Evolutionary conservation across 1,284 basidiomycete species (phyloP).

Genomic region (Polyporus tsugae): DNA sequence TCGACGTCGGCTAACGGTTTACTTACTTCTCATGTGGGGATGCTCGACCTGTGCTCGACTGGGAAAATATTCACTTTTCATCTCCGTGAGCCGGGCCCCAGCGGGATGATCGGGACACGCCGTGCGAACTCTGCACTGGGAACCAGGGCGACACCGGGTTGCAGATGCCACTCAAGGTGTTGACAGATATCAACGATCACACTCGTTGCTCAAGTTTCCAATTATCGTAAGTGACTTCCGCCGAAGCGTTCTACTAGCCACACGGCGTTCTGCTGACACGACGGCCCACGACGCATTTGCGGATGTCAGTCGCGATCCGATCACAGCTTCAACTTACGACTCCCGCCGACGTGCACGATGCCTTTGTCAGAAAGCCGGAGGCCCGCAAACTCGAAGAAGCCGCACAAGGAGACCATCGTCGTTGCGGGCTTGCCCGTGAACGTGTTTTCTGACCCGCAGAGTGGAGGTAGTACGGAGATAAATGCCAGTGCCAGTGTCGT

Average conservation of each 20-base stretch:
- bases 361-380: background rate
- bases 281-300: background rate
- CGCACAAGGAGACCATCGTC: constrained; percentile 33
- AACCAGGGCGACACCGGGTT: background rate
- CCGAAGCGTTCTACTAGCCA: background rate
- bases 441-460: constrained; percentile 46
- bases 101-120: background rate
- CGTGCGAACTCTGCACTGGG: background rate
- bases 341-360: background rate
- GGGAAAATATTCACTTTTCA: background rate
- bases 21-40: background rate
- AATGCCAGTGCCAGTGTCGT: constrained; percentile 45
- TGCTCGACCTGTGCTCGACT: background rate
- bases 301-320: background rate
- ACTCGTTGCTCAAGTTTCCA: background rate
- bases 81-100: background rate
- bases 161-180: background rate
- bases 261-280: background rate
- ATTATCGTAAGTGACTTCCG: background rate
- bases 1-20: background rate
- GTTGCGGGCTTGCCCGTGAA: constrained; percentile 57
- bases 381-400: background rate
- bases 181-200: background rate
- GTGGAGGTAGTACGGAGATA: constrained; percentile 26
- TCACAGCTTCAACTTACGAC: background rate